Evolutionary conservation across 2,329 filamentous ascomycete genomes (phyloP).

Genomic region (Ophiostoma ulmi): DNA sequence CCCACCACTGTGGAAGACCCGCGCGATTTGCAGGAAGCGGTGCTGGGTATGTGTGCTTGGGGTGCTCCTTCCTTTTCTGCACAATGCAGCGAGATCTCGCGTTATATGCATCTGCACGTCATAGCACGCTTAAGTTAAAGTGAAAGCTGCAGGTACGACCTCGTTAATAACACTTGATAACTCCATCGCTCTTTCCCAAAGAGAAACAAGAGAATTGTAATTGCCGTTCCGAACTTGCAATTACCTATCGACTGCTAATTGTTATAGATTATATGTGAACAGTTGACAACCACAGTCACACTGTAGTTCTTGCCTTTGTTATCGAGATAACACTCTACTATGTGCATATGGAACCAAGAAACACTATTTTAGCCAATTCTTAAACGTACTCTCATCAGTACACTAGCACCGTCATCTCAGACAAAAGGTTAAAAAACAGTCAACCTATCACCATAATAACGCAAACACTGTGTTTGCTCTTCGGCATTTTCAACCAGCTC

Average conservation of each 20-base stretch:
- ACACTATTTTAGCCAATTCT: neutral
- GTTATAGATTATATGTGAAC: neutral
- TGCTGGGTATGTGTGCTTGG: neutral
- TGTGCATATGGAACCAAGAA: neutral
- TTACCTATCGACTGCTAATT: neutral
- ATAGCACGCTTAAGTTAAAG: neutral
- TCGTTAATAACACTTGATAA: neutral
- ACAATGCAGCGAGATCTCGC: neutral
- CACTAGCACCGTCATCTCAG: neutral
- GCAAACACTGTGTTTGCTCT: neutral
- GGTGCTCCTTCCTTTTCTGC: neutral
- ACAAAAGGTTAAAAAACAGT: neutral
- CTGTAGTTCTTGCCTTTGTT: neutral
- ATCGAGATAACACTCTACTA: neutral
- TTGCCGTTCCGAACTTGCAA: neutral
- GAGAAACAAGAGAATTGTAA: neutral
- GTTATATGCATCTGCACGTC: neutral
- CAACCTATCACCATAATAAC: neutral
- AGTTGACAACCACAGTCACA: neutral
- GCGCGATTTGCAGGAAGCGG: neutral
- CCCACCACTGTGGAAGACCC: neutral
- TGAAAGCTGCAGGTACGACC: slow-evolving; percentile 4
- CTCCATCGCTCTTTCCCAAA: slow-evolving; percentile 6
- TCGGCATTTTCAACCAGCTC: neutral
- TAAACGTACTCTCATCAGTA: neutral